These are phyloP conservation scores for Ramaria sp. DNA, from an alignment of 768 basidiomycete species.

Conservation along the genomic window DNA sequence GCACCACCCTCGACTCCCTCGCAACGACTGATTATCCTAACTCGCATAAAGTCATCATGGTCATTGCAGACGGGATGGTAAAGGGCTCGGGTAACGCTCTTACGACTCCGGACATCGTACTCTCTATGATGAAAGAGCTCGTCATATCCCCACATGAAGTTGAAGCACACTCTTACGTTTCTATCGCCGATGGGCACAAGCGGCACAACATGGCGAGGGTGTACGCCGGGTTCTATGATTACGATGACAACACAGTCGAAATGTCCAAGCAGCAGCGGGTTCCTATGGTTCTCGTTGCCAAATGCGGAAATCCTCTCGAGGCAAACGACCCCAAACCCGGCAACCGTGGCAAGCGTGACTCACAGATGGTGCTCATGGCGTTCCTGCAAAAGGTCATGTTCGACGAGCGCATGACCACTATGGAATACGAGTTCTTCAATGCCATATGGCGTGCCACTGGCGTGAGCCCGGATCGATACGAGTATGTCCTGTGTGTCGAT, in stretches of 20 bases:
- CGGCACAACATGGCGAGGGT: constrained; percentile 99
- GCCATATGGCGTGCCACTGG: constrained; percentile 93
- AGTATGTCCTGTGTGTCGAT: constrained; percentile 91
- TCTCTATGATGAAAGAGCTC: constrained; percentile 97
- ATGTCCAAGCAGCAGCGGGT: constrained; percentile 91
- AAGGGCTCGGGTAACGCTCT: constrained; percentile 85
- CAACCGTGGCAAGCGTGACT: constrained; percentile 97
- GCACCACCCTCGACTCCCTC: constrained; percentile 96
- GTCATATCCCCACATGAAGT: constrained; percentile 73
- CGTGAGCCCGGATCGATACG: constrained; percentile 91
- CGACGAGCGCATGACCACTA: constrained; percentile 98
- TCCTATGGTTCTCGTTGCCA: constrained; percentile 92
- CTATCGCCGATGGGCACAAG: constrained; percentile 99
- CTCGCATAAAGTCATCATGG: constrained; percentile 89
- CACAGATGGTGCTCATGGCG: constrained; percentile 93
- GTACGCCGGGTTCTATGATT: constrained; percentile 94
- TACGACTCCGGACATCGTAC: constrained; percentile 88
- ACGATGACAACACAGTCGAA: constrained; percentile 86
- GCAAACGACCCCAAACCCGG: constrained; percentile 86
- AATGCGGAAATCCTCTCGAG: constrained; percentile 89
- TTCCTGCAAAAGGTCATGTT: constrained; percentile 99
- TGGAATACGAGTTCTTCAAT: constrained; percentile 99
- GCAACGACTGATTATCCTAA: constrained; percentile 99
- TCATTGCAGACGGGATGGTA: constrained; percentile 98
- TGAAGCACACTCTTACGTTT: constrained; percentile 91